phyloP scores from a whole-genome alignment of 169 alveolate genomes.

The Plasmodium gonderi region DNA sequence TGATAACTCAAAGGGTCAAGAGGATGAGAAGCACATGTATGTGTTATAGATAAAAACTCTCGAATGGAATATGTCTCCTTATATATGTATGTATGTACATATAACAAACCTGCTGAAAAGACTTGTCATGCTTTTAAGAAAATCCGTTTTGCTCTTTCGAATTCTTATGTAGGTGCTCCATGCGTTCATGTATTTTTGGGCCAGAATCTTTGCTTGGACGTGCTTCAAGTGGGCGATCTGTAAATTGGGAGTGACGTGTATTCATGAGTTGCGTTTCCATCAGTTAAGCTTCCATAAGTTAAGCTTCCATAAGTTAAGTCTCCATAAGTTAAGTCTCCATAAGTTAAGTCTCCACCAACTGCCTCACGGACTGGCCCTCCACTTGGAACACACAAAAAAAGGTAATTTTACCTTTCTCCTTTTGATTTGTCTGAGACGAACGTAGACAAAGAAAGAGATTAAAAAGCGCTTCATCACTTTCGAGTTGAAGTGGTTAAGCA shows the following conservation, averaged over 20 bases:
- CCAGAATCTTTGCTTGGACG: slow-evolving; percentile 2
- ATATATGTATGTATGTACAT: too few relatives aligned
- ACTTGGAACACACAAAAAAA: not conserved
- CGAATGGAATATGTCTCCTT: too few relatives aligned
- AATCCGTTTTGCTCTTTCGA: slow-evolving; percentile 3
- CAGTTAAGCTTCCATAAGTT: too few relatives aligned
- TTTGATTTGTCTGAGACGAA: not conserved
- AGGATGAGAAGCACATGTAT: too few relatives aligned
- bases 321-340: too few relatives aligned
- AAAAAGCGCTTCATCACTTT: slow-evolving; percentile 12
- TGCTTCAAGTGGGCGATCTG: slow-evolving; percentile 31
- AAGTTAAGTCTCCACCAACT: too few relatives aligned
- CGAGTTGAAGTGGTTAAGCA: not conserved
- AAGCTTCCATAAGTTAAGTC: too few relatives aligned
- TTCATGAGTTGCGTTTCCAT: not conserved
- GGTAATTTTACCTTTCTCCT: slow-evolving; percentile 17
- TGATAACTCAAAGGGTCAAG: not conserved
- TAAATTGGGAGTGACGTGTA: not conserved
- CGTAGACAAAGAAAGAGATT: not conserved
- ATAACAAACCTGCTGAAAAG: slow-evolving; percentile 29
- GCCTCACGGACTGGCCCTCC: not conserved
- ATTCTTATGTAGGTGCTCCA: slow-evolving; percentile 33
- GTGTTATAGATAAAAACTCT: too few relatives aligned
- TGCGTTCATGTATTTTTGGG: not conserved
- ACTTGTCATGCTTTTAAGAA: slow-evolving; percentile 11